Evolutionary conservation across 75 land plant species (phyloP), one percentile per base, ranked within the genome.

Genomic region (Selaginella tamariscina): DNA sequence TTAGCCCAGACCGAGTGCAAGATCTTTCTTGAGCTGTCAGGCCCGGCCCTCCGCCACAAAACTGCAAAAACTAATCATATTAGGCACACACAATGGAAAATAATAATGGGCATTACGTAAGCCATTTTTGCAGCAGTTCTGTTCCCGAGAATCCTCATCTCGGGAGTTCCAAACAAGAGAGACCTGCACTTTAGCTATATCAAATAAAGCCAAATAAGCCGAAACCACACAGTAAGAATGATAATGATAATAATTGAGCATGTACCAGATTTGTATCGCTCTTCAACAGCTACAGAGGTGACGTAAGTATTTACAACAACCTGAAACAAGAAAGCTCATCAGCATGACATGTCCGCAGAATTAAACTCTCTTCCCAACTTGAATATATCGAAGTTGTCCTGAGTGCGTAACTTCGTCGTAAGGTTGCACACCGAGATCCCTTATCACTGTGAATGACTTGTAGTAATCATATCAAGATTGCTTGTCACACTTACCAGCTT

Each of bases 1-100:
- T 95, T 95, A 24, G 85, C 92, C 99, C 99, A 95, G 22, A 95
- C 77, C 27, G 99, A 95, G 71, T 95, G 99, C 54, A 95, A 65
- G 29, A 90, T 32, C 68, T 82, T 83, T 24, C 66, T 30, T 8
- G 30, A 65, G 56, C 85, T 83, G 20, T 74, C 80, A 5, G 75
- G 72, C n/a, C 96, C 96, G 33, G 87, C 92, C 66, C 70, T 80
- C 59, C 57, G 78, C 98, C 98, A 94, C 33, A 94, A 68, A 59
- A 81, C 83, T 15, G 5, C 11, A 39, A 39, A 39, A 39, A 39
- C 49, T 5, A 5, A 39, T 5, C 11, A 39, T 39, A n/a, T n/a
- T n/a, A n/a, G n/a, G n/a, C 49, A 39, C 11, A 39, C 5, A 39
- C 11, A 39, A 39, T 5, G 49, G 11, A 39, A 39, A 39, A 39